Conservation (phyloP, 2,329 filamentous ascomycete genomes). For the Diaporthe capsici region DNA sequence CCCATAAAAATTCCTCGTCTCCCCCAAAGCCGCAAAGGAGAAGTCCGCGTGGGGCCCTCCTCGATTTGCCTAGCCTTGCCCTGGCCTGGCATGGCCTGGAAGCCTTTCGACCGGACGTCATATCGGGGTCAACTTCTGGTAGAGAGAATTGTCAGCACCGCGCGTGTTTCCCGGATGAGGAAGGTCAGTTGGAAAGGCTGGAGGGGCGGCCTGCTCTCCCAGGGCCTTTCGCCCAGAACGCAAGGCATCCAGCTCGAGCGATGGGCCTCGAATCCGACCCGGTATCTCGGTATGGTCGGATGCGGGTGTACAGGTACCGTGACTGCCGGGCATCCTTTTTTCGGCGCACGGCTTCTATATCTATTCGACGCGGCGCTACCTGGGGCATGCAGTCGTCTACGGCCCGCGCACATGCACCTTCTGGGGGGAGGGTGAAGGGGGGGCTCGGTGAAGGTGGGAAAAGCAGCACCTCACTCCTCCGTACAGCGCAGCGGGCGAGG, state of each 20-base stretch:
- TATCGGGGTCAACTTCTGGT: background rate
- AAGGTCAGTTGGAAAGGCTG: constrained; percentile 2
- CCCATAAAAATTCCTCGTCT: background rate
- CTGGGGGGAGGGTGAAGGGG: background rate
- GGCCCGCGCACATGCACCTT: constrained; percentile 9
- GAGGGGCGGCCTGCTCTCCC: background rate
- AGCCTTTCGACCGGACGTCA: constrained; percentile 24
- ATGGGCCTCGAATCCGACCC: constrained; percentile 10
- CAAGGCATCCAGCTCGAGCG: background rate
- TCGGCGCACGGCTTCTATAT: background rate
- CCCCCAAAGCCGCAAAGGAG: background rate
- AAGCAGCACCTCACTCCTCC: constrained; percentile 12
- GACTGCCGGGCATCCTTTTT: constrained; percentile 8
- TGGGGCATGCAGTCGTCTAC: background rate
- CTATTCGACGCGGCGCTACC: constrained; percentile 28
- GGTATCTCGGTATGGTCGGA: constrained; percentile 24
- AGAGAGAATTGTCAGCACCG: constrained; percentile 10
- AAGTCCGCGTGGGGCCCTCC: constrained; percentile 13
- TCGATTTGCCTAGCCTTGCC: background rate
- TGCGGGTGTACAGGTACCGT: constrained; percentile 1
- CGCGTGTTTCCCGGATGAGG: constrained; percentile 10
- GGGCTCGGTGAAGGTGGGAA: constrained; percentile 13
- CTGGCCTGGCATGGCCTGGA: background rate
- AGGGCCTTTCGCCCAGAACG: background rate
- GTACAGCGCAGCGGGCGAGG: background rate